These are phyloP conservation scores for Aspergillus pseudotamarii DNA, from an alignment of 2,329 filamentous ascomycete genomes.

Conservation along the genomic window DNA sequence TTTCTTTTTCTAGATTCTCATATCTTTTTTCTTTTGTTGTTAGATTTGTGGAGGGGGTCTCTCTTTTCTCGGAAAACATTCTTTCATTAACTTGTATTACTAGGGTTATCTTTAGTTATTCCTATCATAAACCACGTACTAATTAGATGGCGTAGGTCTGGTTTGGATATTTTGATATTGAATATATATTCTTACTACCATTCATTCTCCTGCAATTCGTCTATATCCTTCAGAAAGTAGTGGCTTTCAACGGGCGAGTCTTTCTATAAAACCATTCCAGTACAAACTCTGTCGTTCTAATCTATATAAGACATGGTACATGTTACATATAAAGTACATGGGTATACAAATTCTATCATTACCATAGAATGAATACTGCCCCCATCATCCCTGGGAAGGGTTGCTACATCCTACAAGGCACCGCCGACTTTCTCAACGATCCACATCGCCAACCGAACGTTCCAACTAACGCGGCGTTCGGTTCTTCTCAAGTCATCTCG, in stretches of 20 bases:
- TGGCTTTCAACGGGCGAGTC: neutral
- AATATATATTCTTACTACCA: too few relatives aligned
- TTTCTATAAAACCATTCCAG: neutral
- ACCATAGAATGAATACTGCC: neutral
- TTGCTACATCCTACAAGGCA: conserved; percentile 62
- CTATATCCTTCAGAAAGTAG: neutral
- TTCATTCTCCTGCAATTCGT: too few relatives aligned
- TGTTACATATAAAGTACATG: conserved; percentile 11
- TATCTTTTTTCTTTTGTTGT: too few relatives aligned
- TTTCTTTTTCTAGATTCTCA: neutral
- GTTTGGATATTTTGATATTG: too few relatives aligned
- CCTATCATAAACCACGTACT: neutral
- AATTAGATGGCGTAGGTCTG: neutral
- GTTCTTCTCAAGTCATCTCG: conserved; percentile 77
- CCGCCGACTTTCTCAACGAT: conserved; percentile 84
- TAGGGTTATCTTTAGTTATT: too few relatives aligned
- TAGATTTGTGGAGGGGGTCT: too few relatives aligned
- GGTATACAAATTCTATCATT: conserved; percentile 16
- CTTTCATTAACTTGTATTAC: too few relatives aligned
- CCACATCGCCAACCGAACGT: conserved; percentile 91
- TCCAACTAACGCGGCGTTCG: conserved; percentile 81
- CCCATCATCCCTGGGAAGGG: neutral
- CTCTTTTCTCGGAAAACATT: too few relatives aligned
- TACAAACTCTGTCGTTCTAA: neutral
- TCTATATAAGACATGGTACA: conserved; percentile 9